A percentile compares a stretch with the other conserved stretches of the same genome.
These are phyloP conservation scores for Diddensiella caesifluorescens DNA, from an alignment of 805 yeast species.

Conservation along the genomic window DNA sequence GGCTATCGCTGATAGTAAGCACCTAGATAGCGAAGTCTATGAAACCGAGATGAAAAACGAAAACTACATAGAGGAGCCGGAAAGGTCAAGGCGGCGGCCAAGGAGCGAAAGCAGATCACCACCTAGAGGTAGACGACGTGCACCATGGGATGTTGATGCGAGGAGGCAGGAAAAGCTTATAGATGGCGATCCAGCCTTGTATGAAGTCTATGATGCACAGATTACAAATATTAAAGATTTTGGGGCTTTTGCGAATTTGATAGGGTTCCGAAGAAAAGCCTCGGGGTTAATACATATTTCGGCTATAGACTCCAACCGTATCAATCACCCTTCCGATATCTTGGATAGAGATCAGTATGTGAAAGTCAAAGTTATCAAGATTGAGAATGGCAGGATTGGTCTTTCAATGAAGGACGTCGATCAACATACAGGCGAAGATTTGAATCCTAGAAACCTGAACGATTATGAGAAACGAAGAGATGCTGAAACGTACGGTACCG, in stretches of 20 bases:
- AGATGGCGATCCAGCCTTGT: conserved; percentile 36
- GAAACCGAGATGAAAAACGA: conserved; percentile 8
- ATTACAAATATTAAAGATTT: conserved; percentile 57
- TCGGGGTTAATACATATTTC: conserved; percentile 65
- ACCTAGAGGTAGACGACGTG: conserved; percentile 1
- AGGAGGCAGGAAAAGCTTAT: conserved; percentile 13
- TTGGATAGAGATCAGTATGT: conserved; percentile 56
- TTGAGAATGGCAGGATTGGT: conserved; percentile 41
- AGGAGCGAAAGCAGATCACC: conserved; percentile 1
- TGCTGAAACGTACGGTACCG: neutral
- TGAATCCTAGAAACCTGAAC: conserved; percentile 1
- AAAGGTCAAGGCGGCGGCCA: neutral
- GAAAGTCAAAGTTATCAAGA: conserved; percentile 52
- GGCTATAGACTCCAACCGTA: conserved; percentile 48
- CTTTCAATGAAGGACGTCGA: conserved; percentile 68
- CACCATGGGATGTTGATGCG: conserved; percentile 2
- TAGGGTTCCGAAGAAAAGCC: conserved; percentile 33
- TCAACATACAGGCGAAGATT: conserved; percentile 55
- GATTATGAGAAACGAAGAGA: conserved; percentile 12
- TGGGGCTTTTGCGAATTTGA: conserved; percentile 72
- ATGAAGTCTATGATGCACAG: conserved; percentile 52
- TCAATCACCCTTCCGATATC: conserved; percentile 55
- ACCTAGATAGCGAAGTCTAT: conserved; percentile 9
- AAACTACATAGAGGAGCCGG: conserved; percentile 2
- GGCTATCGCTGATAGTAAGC: conserved; percentile 21